Evolutionary conservation across 371 early-diverging fungal species (phyloP), one percentile per base, ranked within the genome.

Genomic region (Apophysomyces trapeziformis): DNA sequence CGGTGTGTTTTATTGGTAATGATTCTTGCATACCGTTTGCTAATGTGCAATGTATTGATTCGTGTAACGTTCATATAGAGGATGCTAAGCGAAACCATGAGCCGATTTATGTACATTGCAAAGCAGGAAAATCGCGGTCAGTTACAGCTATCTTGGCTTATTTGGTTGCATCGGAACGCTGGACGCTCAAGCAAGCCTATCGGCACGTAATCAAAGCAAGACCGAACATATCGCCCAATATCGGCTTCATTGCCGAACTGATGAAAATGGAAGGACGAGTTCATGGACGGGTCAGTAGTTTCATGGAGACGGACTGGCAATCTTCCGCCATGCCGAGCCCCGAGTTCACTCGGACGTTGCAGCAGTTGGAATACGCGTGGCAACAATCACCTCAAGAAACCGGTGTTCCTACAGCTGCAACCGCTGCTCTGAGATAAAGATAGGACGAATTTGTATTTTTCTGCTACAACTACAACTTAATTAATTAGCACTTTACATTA

Each of bases 71-170:
- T 8, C 7, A 47, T 16, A 13, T 61, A 83, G 84, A 80, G 68
- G 75, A 77, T 12, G 69, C 76, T 16, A 79, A 80, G 47, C 78
- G 79, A 18, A 62, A 78, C 35, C 83, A 85, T 45, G 80, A 79
- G 50, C 82, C 86, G 3, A 89, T 92, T 44, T 91, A 93, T 63
- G 92, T 95, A 0, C 95, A 95, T 69, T 95, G 95, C 78, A 90
- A 90, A 65, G 94, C 93, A 2, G 95, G 95, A 21, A 88, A 89
- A 65, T 93, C 93, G 1, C 85, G 95, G 16, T 93, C 93, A 0
- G 92, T 89, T 7, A 92, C 92, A 0, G 91, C 87, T 9, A 92
- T 92, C 16, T 74, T 95, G 11, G 94, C 90, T 0, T 92, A 91
- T 66, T 67, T 95, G 46, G 89, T 95, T 36, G 69, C 80, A 12